phyloP scores from a whole-genome alignment of 192 early-diverging fungal species.

The Cladochytrium replicatum region DNA sequence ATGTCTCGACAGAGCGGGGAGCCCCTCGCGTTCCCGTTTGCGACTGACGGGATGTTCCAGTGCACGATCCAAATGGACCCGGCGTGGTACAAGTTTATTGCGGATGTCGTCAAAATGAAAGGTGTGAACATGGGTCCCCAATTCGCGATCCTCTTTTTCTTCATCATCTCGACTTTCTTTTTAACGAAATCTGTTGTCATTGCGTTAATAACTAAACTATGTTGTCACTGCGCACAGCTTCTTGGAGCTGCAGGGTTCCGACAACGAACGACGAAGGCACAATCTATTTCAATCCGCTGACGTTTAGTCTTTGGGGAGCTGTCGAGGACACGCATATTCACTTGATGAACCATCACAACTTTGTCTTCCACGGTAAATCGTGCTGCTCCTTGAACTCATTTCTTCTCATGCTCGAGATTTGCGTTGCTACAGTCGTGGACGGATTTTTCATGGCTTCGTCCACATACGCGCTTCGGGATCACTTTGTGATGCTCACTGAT shows the following conservation, averaged over 20 bases:
- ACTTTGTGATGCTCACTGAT: conserved; percentile 8
- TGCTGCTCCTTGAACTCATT: conserved; percentile 1
- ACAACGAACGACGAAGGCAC: conserved; percentile 11
- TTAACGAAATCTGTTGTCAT: too few species aligned
- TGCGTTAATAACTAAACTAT: too few species aligned
- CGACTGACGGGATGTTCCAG: conserved; percentile 14
- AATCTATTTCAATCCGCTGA: conserved; percentile 16
- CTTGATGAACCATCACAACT: conserved; percentile 20
- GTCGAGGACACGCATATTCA: conserved; percentile 17
- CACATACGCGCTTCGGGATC: conserved; percentile 17
- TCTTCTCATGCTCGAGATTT: conserved; percentile 8
- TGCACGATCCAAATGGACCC: conserved; percentile 11
- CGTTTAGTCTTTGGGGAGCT: conserved; percentile 15
- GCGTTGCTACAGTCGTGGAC: conserved; percentile 15
- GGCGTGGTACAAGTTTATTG: conserved; percentile 4
- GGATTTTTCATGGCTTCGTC: conserved; percentile 19
- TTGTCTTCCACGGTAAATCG: not conserved
- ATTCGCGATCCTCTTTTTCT: conserved; percentile 5
- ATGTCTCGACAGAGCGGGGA: conserved; percentile 2
- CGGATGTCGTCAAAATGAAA: too few species aligned
- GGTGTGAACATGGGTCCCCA: not conserved
- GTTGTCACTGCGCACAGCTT: conserved; percentile 6
- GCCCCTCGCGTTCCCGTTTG: conserved; percentile 12
- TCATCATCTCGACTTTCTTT: too few species aligned
- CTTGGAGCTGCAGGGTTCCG: conserved; percentile 11